Percentiles rank a stretch among this genome's conserved stretches.
Evolutionary conservation across 257 asterid genomes (phyloP).

Genomic region (Penstemon barbatus): DNA sequence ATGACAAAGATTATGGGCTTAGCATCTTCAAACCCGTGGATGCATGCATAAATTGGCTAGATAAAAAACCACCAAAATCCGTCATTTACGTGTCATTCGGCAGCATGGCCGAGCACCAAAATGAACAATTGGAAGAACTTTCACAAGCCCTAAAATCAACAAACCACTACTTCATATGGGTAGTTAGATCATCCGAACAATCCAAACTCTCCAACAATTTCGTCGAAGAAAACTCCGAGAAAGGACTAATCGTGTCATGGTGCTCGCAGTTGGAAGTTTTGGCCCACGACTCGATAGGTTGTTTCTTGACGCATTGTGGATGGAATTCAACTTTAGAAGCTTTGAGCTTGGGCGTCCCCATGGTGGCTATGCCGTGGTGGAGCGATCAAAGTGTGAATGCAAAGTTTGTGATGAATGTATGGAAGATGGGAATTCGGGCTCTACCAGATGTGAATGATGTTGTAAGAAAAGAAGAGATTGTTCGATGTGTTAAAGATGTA

Average conservation of each 20-base stretch:
- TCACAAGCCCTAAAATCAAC: constrained; percentile 38
- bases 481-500: constrained; percentile 26
- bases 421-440: constrained; percentile 32
- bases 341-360: constrained; percentile 33
- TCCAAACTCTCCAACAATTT: constrained; percentile 29
- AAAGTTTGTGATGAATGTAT: constrained; percentile 33
- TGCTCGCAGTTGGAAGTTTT: constrained; percentile 36
- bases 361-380: constrained; percentile 42
- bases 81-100: constrained; percentile 42
- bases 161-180: constrained; percentile 43
- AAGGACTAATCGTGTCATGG: constrained; percentile 24
- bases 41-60: constrained; percentile 39
- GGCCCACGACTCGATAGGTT: constrained; percentile 38
- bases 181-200: constrained; percentile 40
- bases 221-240: constrained; percentile 19
- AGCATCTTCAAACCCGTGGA: constrained; percentile 30
- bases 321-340: constrained; percentile 64
- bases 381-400: constrained; percentile 42
- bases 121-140: constrained; percentile 29
- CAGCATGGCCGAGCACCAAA: constrained; percentile 23
- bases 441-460: constrained; percentile 19
- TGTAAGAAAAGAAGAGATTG: constrained; percentile 13
- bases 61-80: constrained; percentile 13
- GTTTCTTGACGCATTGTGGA: constrained; percentile 55
- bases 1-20: constrained; percentile 38